Evolutionary conservation across 306 rosid genomes (phyloP), one percentile per base, ranked within the genome.

Genomic region (Cucurbita pepo): DNA sequence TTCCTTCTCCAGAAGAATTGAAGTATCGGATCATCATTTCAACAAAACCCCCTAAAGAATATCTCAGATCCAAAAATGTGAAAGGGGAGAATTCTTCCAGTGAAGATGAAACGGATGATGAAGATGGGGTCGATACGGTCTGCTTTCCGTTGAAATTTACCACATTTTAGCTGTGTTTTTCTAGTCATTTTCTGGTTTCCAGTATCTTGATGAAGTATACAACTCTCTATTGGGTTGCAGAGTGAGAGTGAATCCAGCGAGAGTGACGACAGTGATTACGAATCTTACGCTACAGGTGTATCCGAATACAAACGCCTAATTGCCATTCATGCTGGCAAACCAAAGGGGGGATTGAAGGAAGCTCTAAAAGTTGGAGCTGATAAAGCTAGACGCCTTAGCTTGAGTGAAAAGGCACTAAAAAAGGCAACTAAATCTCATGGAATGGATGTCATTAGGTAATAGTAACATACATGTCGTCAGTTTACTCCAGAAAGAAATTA

Each of bases 301-400:
- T 84, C 77, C 0, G 84, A 85, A 65, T 94, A 94, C 83, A 87
- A 84, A 77, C 85, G 82, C 66, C 86, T 94, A 77, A 94, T 94
- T 19, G 84, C 97, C 79, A 94, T 94, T 74, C 97, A 82, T 74
- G 95, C 97, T 41, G 98, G 98, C 65, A 94, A 94, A 82, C 92
- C 95, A 5, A 84, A 83, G 69, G 95, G 96, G 45, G 71, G 76
- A 71, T 15, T 88, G 77, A 86, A 54, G 80, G 86, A 86, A 64
- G 86, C 87, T 69, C 76, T 94, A n/a, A 80, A 63, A 6, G 54
- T 83, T 58, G 79, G 10, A 53, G 53, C 56, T 38, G 91, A 86
- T 38, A 75, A 84, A 54, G 95, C 91, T 72, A 83, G 80, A 82
- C 95, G 99, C 54, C 88, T 94, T 74, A 94, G 97, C 85, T 79